phyloP scores from a whole-genome alignment of 2,329 filamentous ascomycete genomes.

The Aspergillus vadensis region DNA sequence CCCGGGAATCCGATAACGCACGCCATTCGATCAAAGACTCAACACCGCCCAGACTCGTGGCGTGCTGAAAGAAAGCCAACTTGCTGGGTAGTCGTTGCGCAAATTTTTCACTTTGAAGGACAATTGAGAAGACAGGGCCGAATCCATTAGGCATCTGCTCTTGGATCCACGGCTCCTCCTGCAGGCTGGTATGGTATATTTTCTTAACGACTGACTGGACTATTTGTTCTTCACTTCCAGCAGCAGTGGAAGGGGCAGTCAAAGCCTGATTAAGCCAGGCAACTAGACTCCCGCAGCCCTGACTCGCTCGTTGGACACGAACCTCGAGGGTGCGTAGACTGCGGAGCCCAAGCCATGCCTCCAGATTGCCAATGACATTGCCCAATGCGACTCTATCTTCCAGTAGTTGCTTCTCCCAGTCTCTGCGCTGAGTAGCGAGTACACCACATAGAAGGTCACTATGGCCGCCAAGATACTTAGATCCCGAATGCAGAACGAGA shows the following conservation, averaged over 20 bases:
- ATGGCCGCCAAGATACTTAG: conserved; percentile 96
- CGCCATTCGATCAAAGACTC: conserved; percentile 98
- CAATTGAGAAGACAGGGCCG: conserved; percentile 81
- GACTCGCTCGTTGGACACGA: conserved; percentile 74
- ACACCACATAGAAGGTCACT: conserved; percentile 93
- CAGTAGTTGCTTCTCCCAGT: conserved; percentile 63
- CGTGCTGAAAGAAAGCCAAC: conserved; percentile 83
- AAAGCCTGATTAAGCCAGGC: conserved; percentile 65
- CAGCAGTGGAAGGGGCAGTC: conserved; percentile 35
- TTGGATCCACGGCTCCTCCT: conserved; percentile 72
- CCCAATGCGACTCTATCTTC: conserved; percentile 77
- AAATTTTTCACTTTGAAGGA: conserved; percentile 58
- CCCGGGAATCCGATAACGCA: conserved; percentile 73
- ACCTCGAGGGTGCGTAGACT: conserved; percentile 84
- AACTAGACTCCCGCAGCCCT: conserved; percentile 70
- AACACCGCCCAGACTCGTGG: conserved; percentile 88
- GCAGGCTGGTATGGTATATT: conserved; percentile 78
- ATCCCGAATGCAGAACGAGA: conserved; percentile 86
- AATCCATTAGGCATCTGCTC: conserved; percentile 90
- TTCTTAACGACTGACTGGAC: conserved; percentile 60
- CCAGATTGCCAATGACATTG: conserved; percentile 81
- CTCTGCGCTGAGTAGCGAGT: conserved; percentile 62
- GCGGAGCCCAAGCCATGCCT: conserved; percentile 88
- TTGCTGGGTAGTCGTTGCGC: conserved; percentile 74
- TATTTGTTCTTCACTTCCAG: conserved; percentile 44